phyloP scores from a whole-genome alignment of 352 stramenopile species.

The Phytophthora kernoviae region DNA sequence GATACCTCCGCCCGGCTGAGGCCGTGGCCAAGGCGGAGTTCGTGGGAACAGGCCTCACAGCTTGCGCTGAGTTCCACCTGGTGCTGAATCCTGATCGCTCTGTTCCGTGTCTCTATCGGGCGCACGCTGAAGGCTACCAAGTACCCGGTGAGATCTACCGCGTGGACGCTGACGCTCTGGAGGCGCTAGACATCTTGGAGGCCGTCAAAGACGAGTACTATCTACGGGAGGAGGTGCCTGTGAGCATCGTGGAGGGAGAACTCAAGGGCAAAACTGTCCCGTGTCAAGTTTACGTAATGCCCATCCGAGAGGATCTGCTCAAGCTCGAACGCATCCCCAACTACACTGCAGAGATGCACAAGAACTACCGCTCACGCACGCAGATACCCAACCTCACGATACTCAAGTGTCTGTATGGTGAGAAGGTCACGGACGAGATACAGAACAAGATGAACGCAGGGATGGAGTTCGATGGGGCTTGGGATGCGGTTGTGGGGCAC shows the following conservation, averaged over 20 bases:
- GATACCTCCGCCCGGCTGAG: slow-evolving; percentile 59
- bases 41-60: slow-evolving; percentile 48
- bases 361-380: slow-evolving; percentile 46
- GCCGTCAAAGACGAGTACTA: slow-evolving; percentile 74
- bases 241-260: slow-evolving; percentile 53
- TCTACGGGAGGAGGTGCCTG: slow-evolving; percentile 60
- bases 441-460: slow-evolving; percentile 49
- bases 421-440: slow-evolving; percentile 36
- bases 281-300: slow-evolving; percentile 67
- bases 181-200: slow-evolving; percentile 77
- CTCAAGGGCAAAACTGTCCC: slow-evolving; percentile 43
- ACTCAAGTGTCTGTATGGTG: slow-evolving; percentile 64
- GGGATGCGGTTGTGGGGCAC: slow-evolving; percentile 40
- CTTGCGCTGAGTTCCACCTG: slow-evolving; percentile 49
- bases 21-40: slow-evolving; percentile 56
- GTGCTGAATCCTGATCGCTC: slow-evolving; percentile 63
- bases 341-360: slow-evolving; percentile 63
- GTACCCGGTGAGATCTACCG: slow-evolving; percentile 68
- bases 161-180: slow-evolving; percentile 57
- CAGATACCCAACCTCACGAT: slow-evolving; percentile 50
- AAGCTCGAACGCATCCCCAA: slow-evolving; percentile 48
- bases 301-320: slow-evolving; percentile 52
- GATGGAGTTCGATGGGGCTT: slow-evolving; percentile 48
- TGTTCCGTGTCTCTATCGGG: slow-evolving; percentile 63
- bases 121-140: slow-evolving; percentile 41